A percentile compares a stretch with the other conserved stretches of the same genome.
Evolutionary conservation across 2,329 filamentous ascomycete species (phyloP).

Genomic region (Nigrospora oryzae): DNA sequence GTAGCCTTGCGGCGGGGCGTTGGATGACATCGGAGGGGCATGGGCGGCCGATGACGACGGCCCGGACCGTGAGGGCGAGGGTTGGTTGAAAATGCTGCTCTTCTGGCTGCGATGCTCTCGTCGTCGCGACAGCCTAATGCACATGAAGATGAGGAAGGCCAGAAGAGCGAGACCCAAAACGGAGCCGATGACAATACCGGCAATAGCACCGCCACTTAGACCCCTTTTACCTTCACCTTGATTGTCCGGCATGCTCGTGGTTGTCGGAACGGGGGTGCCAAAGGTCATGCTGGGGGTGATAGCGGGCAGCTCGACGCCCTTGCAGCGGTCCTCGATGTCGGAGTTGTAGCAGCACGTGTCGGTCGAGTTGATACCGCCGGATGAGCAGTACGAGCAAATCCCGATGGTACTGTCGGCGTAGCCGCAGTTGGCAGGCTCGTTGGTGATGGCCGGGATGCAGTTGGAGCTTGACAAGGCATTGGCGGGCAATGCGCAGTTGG

Average conservation of each 20-base stretch:
- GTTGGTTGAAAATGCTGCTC: constrained; percentile 81
- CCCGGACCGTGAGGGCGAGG: constrained; percentile 58
- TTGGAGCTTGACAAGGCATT: constrained; percentile 61
- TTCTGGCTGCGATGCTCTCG: constrained; percentile 47
- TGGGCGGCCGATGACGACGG: constrained; percentile 30
- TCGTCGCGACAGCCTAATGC: constrained; percentile 45
- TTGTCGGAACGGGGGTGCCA: constrained; percentile 32
- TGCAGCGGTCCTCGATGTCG: constrained; percentile 64
- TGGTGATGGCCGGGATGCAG: constrained; percentile 69
- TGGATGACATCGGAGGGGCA: constrained; percentile 7
- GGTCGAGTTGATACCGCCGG: constrained; percentile 80
- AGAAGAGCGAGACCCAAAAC: constrained; percentile 63
- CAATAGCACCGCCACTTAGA: constrained; percentile 80
- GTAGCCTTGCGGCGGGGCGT: constrained; percentile 41
- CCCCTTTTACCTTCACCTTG: constrained; percentile 20
- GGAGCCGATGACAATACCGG: constrained; percentile 80
- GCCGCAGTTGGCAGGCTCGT: constrained; percentile 83
- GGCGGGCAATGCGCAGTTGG: constrained; percentile 77
- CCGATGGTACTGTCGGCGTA: constrained; percentile 65
- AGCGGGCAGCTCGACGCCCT: constrained; percentile 68
- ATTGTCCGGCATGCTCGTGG: constrained; percentile 6
- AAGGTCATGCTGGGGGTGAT: constrained; percentile 63
- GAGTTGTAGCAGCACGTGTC: constrained; percentile 91
- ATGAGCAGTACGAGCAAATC: constrained; percentile 78
- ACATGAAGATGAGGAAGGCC: constrained; percentile 61